Percentiles rank a stretch among this genome's conserved stretches.
Conservation (phyloP, 768 basidiomycete species). For the Kwoniella sp. region DNA sequence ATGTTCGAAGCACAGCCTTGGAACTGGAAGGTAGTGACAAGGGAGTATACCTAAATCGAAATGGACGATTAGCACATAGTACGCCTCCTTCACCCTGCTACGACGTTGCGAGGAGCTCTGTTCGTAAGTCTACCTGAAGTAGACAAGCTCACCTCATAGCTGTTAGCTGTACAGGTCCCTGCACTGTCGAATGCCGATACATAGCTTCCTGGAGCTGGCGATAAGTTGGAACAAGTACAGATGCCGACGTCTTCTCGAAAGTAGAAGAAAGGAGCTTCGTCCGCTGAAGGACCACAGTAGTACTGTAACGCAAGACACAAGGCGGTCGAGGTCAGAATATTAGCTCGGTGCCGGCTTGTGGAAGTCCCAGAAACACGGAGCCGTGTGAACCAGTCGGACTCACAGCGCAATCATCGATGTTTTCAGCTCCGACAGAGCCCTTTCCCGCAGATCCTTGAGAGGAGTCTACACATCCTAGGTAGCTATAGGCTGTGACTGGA, state of each 20-base stretch:
- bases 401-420: background rate
- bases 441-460: background rate
- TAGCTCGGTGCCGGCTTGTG: too few species aligned
- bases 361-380: background rate
- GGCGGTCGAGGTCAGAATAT: too few species aligned
- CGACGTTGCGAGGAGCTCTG: too few species aligned
- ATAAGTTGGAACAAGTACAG: background rate
- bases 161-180: background rate
- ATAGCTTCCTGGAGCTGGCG: background rate
- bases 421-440: background rate
- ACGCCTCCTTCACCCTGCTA: too few species aligned
- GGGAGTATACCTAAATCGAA: constrained; percentile 2
- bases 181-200: background rate
- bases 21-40: constrained; percentile 7
- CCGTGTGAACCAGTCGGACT: background rate
- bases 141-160: background rate
- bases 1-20: constrained; percentile 13
- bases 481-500: background rate
- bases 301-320: background rate
- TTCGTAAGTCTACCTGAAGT: too few species aligned
- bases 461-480: background rate
- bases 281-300: background rate
- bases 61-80: background rate
- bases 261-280: background rate
- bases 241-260: background rate